phyloP scores from a whole-genome alignment of 495 filamentous ascomycete genomes.

The Aspergillus carlsbadensis region DNA sequence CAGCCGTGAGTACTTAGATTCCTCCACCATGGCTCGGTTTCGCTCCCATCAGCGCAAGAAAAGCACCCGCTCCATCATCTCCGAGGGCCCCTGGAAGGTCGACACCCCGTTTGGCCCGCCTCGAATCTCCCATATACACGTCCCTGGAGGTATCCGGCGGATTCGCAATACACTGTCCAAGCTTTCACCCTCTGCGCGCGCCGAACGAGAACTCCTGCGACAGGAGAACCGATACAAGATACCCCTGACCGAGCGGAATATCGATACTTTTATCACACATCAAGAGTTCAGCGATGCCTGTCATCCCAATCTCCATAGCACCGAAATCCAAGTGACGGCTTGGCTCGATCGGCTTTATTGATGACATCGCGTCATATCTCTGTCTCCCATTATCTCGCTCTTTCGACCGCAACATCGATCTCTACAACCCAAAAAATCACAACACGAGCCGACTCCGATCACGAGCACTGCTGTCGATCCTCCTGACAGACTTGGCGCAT shows the following conservation, averaged over 20 bases:
- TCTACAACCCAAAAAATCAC: background rate
- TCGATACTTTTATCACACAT: conserved; percentile 43
- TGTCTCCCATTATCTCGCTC: background rate
- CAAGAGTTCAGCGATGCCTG: conserved; percentile 54
- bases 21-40: conserved; percentile 29
- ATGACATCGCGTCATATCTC: background rate
- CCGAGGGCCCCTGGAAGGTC: conserved; percentile 35
- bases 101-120: conserved; percentile 44
- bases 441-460: background rate
- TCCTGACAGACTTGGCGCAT: background rate
- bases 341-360: conserved; percentile 60
- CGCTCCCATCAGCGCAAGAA: conserved; percentile 29
- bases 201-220: conserved; percentile 41
- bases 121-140: conserved; percentile 29
- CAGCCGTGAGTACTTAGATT: too few relatives aligned
- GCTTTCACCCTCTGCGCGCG: conserved; percentile 34
- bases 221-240: conserved; percentile 42
- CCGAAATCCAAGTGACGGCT: conserved; percentile 66
- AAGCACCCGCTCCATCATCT: conserved; percentile 25
- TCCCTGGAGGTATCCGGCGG: conserved; percentile 35
- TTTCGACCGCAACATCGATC: background rate
- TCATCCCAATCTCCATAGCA: conserved; percentile 51
- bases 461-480: background rate
- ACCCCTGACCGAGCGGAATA: conserved; percentile 44
- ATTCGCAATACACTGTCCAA: conserved; percentile 41